Conservation (phyloP, 768 basidiomycete species). For the Boletus edulis region DNA sequence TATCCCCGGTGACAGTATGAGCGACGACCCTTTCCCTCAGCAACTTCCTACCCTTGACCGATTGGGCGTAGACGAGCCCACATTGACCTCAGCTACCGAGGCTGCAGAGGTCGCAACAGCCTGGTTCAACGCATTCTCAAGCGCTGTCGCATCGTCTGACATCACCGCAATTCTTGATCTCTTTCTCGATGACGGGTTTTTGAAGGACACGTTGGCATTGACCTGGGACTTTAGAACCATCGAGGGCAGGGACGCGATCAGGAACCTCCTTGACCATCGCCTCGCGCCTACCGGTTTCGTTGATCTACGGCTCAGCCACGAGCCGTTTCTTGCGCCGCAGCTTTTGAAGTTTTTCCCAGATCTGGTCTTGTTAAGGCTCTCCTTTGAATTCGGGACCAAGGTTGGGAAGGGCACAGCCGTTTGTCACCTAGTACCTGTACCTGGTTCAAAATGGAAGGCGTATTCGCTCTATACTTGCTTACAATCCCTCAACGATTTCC, state of each 20-base stretch:
- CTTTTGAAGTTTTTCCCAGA: slow-evolving; percentile 49
- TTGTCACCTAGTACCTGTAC: slow-evolving; percentile 48
- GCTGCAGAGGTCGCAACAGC: slow-evolving; percentile 14
- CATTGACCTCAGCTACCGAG: slow-evolving; percentile 14
- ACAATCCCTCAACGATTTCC: slow-evolving; percentile 54
- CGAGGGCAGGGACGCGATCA: slow-evolving; percentile 37
- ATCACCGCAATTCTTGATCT: slow-evolving; percentile 18
- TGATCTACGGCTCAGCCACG: slow-evolving; percentile 11
- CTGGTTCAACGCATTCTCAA: slow-evolving; percentile 27
- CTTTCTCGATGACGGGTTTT: slow-evolving; percentile 34
- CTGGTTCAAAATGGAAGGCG: slow-evolving; percentile 52
- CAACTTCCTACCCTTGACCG: slow-evolving; percentile 29
- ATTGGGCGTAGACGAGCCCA: slow-evolving; percentile 20
- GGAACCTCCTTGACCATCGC: slow-evolving; percentile 36
- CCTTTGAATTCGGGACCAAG: slow-evolving; percentile 53
- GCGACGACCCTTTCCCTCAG: slow-evolving; percentile 20
- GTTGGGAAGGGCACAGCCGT: slow-evolving; percentile 52
- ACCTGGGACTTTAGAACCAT: slow-evolving; percentile 58
- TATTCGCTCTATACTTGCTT: slow-evolving; percentile 59
- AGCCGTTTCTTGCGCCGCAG: slow-evolving; percentile 24
- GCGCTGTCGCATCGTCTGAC: slow-evolving; percentile 17
- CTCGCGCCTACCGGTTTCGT: slow-evolving; percentile 18
- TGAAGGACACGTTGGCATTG: slow-evolving; percentile 51
- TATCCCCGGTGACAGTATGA: slow-evolving; percentile 10
- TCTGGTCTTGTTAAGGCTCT: slow-evolving; percentile 52